Evolutionary conservation across 148 eudicot genomes (phyloP).

Genomic region (Chenopodium album): DNA sequence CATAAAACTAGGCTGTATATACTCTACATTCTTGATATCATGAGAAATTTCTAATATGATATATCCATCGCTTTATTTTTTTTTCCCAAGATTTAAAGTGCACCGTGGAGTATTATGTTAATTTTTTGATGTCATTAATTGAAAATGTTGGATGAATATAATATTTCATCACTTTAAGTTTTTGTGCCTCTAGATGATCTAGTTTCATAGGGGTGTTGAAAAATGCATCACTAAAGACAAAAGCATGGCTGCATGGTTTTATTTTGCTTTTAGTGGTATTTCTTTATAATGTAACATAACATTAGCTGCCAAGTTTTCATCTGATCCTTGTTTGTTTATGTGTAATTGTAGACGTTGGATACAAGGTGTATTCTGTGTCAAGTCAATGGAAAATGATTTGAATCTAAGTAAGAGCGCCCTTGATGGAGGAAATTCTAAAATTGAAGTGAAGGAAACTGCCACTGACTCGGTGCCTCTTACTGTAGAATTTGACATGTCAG

Average conservation of each 20-base stretch:
- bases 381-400: conserved; percentile 24
- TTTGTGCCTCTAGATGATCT: neutral
- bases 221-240: neutral
- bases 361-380: conserved; percentile 69
- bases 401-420: conserved; percentile 3
- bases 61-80: neutral
- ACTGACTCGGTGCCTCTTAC: conserved; percentile 22
- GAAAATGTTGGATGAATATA: neutral
- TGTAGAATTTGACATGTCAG: conserved; percentile 79
- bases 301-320: neutral
- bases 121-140: neutral
- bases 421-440: no score
- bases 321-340: conserved; percentile 2
- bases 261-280: neutral
- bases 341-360: conserved; percentile 80
- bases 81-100: neutral
- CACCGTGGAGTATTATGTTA: no score
- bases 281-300: neutral
- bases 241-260: no score
- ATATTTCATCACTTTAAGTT: no score
- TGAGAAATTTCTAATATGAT: neutral
- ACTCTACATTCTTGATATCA: neutral
- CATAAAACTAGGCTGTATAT: neutral
- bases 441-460: conserved; percentile 19
- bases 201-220: neutral